Evolutionary conservation across 169 alveolate species (phyloP).

Genomic region (Plasmodium relictum): DNA sequence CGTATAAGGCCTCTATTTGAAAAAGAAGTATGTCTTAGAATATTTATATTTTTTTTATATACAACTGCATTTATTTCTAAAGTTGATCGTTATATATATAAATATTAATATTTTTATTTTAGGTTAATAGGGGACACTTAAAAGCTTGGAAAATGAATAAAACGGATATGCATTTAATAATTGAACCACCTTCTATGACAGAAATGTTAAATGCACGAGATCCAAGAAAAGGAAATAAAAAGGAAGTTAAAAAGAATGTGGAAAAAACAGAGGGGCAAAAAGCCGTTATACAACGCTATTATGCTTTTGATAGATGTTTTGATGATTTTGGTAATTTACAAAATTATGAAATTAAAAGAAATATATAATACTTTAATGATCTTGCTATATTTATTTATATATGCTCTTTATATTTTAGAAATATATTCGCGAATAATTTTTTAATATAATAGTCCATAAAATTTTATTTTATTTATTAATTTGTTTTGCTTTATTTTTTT

Average conservation of each 20-base stretch:
- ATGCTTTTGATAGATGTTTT: constrained; percentile 85
- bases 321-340: constrained; percentile 81
- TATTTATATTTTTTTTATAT: background rate
- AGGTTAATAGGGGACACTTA: constrained; percentile 83
- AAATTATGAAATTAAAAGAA: background rate
- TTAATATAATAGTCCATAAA: too few relatives aligned
- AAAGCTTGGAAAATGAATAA: constrained; percentile 86
- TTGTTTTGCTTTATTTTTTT: background rate
- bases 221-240: constrained; percentile 77
- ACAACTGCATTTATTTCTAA: background rate
- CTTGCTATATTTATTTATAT: too few relatives aligned
- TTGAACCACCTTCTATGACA: constrained; percentile 84
- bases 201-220: constrained; percentile 81
- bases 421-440: too few relatives aligned
- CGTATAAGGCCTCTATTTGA: constrained; percentile 87
- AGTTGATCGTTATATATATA: background rate
- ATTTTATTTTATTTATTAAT: background rate
- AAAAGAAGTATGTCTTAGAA: constrained; percentile 80
- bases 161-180: constrained; percentile 80
- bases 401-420: too few relatives aligned
- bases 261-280: constrained; percentile 86
- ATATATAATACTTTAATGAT: background rate
- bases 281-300: constrained; percentile 82
- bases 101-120: constrained; percentile 8
- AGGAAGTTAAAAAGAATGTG: constrained; percentile 61